These are phyloP conservation scores for Chaetomiaceae sp. DNA, from an alignment of 2,329 filamentous ascomycete species.

Conservation along the genomic window DNA sequence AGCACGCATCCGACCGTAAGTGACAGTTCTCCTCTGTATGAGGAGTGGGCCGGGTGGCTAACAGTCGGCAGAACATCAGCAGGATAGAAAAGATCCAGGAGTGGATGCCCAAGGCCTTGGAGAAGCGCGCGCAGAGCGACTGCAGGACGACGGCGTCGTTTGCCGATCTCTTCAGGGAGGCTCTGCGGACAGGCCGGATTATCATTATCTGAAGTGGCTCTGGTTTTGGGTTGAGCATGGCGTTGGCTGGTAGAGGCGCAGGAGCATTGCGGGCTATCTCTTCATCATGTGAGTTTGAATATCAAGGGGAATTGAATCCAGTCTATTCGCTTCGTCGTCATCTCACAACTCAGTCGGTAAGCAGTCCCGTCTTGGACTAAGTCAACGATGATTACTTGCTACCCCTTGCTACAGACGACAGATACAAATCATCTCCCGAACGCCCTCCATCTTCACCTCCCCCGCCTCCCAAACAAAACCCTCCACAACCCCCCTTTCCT, in stretches of 20 bases:
- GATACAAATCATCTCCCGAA: background rate
- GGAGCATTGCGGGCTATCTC: too few relatives aligned
- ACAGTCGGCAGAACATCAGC: slow-evolving; percentile 44
- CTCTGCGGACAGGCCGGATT: slow-evolving; percentile 35
- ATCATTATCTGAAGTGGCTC: slow-evolving; percentile 10
- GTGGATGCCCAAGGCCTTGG: slow-evolving; percentile 56
- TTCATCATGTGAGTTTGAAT: too few relatives aligned
- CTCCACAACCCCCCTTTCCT: slow-evolving; percentile 21
- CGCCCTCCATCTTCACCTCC: background rate
- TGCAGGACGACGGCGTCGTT: slow-evolving; percentile 50
- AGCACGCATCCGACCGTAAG: slow-evolving; percentile 71
- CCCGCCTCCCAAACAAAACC: slow-evolving; percentile 19
- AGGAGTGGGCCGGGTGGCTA: background rate
- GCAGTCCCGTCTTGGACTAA: too few relatives aligned
- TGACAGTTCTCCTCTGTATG: slow-evolving; percentile 9
- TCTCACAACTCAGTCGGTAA: too few relatives aligned
- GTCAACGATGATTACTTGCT: too few relatives aligned
- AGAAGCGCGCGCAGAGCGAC: slow-evolving; percentile 50
- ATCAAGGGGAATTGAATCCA: too few relatives aligned
- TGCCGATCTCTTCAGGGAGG: slow-evolving; percentile 49
- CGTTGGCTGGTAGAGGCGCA: background rate
- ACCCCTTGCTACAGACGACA: too few relatives aligned
- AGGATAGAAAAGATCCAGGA: slow-evolving; percentile 61
- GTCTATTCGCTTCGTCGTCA: too few relatives aligned
- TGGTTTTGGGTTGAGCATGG: background rate